A percentile compares a stretch with the other conserved stretches of the same genome.
Evolutionary conservation across 192 early-diverging fungal genomes (phyloP).

Genomic region (Coemansia pectinata): DNA sequence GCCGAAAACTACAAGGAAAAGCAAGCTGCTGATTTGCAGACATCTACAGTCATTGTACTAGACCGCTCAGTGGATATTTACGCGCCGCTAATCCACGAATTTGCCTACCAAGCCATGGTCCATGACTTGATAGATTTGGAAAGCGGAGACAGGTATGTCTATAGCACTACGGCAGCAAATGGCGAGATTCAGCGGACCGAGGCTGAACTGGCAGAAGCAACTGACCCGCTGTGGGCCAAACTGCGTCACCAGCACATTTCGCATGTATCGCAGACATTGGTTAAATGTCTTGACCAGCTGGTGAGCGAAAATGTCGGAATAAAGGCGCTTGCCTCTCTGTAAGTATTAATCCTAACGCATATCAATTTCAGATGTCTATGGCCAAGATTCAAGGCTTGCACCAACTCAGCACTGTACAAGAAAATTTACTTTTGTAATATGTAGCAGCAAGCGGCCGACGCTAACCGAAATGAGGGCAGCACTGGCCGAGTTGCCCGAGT

Average conservation of each 20-base stretch:
- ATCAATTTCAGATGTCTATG: neutral
- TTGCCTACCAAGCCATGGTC: slow-evolving; percentile 97
- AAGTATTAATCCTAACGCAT: slow-evolving; percentile 4
- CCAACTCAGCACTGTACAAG: neutral
- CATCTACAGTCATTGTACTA: slow-evolving; percentile 78
- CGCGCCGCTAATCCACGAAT: slow-evolving; percentile 91
- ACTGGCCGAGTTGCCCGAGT: slow-evolving; percentile 53
- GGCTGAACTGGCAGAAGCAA: slow-evolving; percentile 41
- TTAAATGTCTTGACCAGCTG: slow-evolving; percentile 33
- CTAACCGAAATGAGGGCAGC: slow-evolving; percentile 44
- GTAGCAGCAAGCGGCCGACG: slow-evolving; percentile 30
- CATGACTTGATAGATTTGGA: slow-evolving; percentile 76
- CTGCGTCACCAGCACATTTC: slow-evolving; percentile 54
- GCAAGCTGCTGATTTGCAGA: slow-evolving; percentile 31
- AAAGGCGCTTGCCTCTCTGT: slow-evolving; percentile 21
- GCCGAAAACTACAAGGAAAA: slow-evolving; percentile 61
- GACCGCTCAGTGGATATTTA: slow-evolving; percentile 91
- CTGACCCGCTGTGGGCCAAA: slow-evolving; percentile 52
- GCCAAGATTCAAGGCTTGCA: neutral
- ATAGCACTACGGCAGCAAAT: neutral
- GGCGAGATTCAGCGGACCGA: slow-evolving; percentile 22
- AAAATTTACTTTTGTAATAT: neutral
- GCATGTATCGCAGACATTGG: slow-evolving; percentile 31
- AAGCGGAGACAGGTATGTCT: slow-evolving; percentile 32
- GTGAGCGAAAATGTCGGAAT: slow-evolving; percentile 33